Percentiles rank a stretch among this genome's conserved stretches.
phyloP scores from a whole-genome alignment of 306 rosid species.

The Rosa persica region DNA sequence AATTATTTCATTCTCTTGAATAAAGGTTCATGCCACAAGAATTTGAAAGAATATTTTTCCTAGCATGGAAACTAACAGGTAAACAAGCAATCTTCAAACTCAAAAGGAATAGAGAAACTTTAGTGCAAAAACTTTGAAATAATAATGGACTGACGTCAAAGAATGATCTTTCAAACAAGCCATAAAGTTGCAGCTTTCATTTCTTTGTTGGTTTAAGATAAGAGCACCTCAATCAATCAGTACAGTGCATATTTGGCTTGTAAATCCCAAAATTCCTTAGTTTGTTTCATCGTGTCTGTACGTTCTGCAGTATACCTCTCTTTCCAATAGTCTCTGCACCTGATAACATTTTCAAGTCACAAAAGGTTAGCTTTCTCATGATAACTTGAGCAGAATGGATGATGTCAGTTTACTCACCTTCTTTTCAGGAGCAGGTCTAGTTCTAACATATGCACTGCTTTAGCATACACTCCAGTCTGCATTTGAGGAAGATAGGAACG shows the following conservation, averaged over 20 bases:
- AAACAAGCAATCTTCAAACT: background rate
- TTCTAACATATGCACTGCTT: constrained; percentile 72
- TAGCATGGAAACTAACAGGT: background rate
- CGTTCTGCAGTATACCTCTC: constrained; percentile 61
- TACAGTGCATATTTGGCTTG: constrained; percentile 51
- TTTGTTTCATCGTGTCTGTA: constrained; percentile 49
- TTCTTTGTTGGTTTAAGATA: background rate
- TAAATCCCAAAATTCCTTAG: constrained; percentile 66
- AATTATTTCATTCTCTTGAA: background rate
- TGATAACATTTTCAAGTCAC: constrained; percentile 29
- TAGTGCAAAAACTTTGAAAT: background rate
- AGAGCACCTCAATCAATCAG: constrained; percentile 1
- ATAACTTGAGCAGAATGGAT: background rate
- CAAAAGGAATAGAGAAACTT: background rate
- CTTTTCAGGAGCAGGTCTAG: constrained; percentile 67
- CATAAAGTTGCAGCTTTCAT: background rate
- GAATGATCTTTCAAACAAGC: background rate
- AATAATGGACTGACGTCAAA: background rate
- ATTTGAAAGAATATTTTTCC: background rate
- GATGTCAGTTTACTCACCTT: constrained; percentile 47
- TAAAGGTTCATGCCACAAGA: background rate
- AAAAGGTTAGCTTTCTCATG: background rate
- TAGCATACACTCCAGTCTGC: constrained; percentile 67
- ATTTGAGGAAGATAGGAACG: constrained; percentile 10
- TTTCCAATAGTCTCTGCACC: constrained; percentile 71